Base-by-base conservation (phyloP, 1,284 basidiomycete species). In the Tilletiaria anomala region DNA sequence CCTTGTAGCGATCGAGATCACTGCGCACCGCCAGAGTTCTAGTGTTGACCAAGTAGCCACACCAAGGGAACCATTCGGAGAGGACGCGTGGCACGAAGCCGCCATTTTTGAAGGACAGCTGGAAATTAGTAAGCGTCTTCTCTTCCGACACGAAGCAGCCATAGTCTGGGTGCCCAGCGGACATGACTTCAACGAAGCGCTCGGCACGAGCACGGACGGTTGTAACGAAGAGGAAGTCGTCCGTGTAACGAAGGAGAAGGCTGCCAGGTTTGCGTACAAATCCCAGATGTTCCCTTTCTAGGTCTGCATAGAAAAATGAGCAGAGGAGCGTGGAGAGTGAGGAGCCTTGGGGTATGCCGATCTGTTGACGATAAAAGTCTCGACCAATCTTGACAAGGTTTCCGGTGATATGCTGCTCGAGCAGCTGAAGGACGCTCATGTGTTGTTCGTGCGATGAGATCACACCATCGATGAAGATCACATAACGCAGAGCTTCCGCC, bases 271-370 rank as follows among this genome's bases (percentile, higher is more conserved):
- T 68, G 0, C 70, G 65, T 38, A 75, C 75, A 48, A 80, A 83
- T 3, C 66, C 56, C n/a, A 80, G 72, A 47, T 76, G 71, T 5
- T 68, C 70, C 19, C 70, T 73, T 68, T 96, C 93, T 52, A 97
- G 73, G 56, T 89, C 79, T 1, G 86, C 88, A 50, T 96, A 96
- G 68, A 88, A 93, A 68, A 61, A 51, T 35, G 51, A 58, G 40
- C 93, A 99, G 1, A 99, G 70, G 21, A 96, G 62, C 1, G 83
- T 78, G 4, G 87, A 93, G 20, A 97, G 70, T 19, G 86, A 78
- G 0, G 88, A 94, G 12, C 93, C 93, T 66, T 97, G 93, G 0
- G 93, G 88, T 21, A 97, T 96, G 0, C 93, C 93, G 10, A 84
- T 76, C 6, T 75, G 75, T 67, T 97, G 93, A 2, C 82, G 77